Evolutionary conservation across 1,284 basidiomycete genomes (phyloP).

Genomic region (Rhodotorula sp.): DNA sequence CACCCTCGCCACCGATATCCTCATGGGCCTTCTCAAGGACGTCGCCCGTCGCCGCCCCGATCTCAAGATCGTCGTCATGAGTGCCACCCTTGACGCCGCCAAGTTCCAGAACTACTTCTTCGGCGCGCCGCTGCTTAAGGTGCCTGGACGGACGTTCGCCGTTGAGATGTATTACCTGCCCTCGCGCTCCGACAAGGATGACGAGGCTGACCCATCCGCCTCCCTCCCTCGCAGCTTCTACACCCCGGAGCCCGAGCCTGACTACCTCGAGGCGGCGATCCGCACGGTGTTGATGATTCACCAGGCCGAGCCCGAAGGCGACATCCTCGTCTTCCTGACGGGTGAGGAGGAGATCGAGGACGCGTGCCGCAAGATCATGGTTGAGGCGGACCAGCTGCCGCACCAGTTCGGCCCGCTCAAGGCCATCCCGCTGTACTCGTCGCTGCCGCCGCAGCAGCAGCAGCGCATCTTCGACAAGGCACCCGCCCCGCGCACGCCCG

Average conservation of each 20-base stretch:
- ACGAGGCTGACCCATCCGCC: background rate
- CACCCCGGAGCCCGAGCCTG: conserved; percentile 91
- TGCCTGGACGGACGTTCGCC: conserved; percentile 93
- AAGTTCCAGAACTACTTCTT: conserved; percentile 98
- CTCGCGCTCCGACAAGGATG: too few relatives aligned
- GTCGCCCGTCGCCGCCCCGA: conserved; percentile 80
- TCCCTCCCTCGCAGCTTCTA: conserved; percentile 66
- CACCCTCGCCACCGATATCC: conserved; percentile 95
- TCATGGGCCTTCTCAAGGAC: conserved; percentile 83
- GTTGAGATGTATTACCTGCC: conserved; percentile 65
- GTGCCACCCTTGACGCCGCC: conserved; percentile 91
- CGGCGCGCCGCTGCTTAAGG: conserved; percentile 88
- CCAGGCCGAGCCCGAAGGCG: conserved; percentile 89
- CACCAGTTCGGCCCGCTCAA: conserved; percentile 74
- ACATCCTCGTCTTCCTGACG: conserved; percentile 91
- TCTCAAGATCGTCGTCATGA: conserved; percentile 98
- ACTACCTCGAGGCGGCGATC: conserved; percentile 97
- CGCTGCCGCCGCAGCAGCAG: conserved; percentile 87
- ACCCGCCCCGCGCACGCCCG: conserved; percentile 64
- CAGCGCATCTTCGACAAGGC: conserved; percentile 92
- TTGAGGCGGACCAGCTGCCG: conserved; percentile 82
- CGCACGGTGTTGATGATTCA: conserved; percentile 97
- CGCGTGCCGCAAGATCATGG: conserved; percentile 87
- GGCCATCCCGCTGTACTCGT: conserved; percentile 91
- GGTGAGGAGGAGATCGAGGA: conserved; percentile 99